Evolutionary conservation across 345 rosid species (phyloP), one percentile per base, ranked within the genome.

Genomic region (Atalantia buxifolia): DNA sequence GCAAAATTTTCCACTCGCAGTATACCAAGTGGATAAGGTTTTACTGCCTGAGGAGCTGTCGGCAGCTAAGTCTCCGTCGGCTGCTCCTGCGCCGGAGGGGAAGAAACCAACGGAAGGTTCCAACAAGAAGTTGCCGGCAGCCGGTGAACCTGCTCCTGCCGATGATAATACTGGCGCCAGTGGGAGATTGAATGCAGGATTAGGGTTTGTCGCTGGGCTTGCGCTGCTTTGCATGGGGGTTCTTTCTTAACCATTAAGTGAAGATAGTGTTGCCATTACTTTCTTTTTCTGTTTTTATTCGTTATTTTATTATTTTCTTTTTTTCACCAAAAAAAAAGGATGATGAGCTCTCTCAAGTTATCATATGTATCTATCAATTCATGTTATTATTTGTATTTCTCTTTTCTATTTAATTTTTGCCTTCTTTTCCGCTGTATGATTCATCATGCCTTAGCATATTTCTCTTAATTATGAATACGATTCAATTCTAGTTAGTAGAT

Each of bases 11-110:
- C 99, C 98, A 21, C 80, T 95, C 67, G 97, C 97, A 2, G 80
- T 93, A 83, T 95, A 95, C 83, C 89, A 85, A 55, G 88, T 92
- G 57, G 99, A 95, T 80, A 82, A 85, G 87, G 99, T 95, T 6
- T 76, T 93, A 85, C 75, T 92, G 84, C 96, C 99, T 27, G 84
- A 78, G 19, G 88, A 84, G 77, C 69, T 93, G 86, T 92, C 77
- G 2, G 95, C 85, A 56, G 74, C 80, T 10, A 83, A 87, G 25
- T 38, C 85, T 50, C 86, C 90, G 0, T 76, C 86, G 1, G 86
- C 76, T 4, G 81, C 92, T 10, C 88, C 97, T 2, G 38, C 85
- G 2, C 77, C 93, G 0, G 28, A 75, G 1, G 71, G 81, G 19
- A 74, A 82, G 38, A 55, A 83, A 0, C 19, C 87, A 2, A 70